Percentiles rank a stretch among this genome's conserved stretches.
phyloP scores from a whole-genome alignment of 2,329 filamentous ascomycete genomes.

The Sclerotinia sclerotiorum region DNA sequence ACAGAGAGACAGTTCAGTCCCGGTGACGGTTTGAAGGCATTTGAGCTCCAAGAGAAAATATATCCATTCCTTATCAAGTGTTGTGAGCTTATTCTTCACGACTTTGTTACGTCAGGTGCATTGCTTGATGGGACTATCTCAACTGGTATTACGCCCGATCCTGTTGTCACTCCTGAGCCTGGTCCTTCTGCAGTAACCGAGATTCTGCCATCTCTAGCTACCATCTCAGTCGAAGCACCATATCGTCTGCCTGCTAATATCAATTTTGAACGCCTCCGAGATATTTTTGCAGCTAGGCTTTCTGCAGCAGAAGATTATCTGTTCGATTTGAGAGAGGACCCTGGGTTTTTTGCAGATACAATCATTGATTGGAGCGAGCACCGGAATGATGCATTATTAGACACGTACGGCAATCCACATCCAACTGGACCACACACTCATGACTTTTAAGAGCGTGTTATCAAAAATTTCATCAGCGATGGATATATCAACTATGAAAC shows the following conservation, averaged over 20 bases:
- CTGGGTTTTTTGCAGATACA: neutral
- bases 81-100: neutral
- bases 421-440: neutral
- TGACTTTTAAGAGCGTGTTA: neutral
- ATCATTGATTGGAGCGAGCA: neutral
- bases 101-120: neutral
- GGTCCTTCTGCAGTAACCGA: neutral
- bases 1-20: neutral
- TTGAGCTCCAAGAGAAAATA: constrained; percentile 1
- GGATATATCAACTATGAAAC: neutral
- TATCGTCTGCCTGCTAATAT: neutral
- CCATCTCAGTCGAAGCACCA: neutral
- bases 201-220: neutral
- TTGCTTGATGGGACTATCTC: neutral
- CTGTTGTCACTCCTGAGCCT: neutral
- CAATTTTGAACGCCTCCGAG: neutral
- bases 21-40: neutral
- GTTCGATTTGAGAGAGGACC: neutral
- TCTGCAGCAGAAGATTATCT: neutral
- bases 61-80: neutral
- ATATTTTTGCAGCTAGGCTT: neutral
- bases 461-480: neutral
- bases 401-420: neutral
- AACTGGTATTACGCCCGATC: neutral
- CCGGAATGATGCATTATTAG: neutral